These are phyloP conservation scores for Nannochloris sp. DNA, from an alignment of 139 green algal genomes.

Conservation along the genomic window DNA sequence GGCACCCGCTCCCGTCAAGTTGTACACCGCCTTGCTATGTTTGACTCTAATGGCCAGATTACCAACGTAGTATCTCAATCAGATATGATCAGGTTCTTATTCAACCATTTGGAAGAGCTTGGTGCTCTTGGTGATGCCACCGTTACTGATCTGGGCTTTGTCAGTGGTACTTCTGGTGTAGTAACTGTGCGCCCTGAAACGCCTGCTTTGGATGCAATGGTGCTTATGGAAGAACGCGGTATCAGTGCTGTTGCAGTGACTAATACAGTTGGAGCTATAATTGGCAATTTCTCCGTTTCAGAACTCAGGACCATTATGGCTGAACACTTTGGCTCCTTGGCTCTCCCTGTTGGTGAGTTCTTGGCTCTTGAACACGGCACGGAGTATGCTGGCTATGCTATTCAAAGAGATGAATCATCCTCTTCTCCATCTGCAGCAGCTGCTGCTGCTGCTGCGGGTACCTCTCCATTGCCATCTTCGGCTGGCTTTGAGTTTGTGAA, in stretches of 20 bases:
- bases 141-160: slow-evolving; percentile 44
- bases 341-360: slow-evolving; percentile 78
- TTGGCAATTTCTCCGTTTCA: slow-evolving; percentile 52
- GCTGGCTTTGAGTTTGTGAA: slow-evolving; percentile 31
- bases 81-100: slow-evolving; percentile 47
- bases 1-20: slow-evolving; percentile 18
- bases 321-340: slow-evolving; percentile 59
- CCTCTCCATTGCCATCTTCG: slow-evolving; percentile 3
- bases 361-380: slow-evolving; percentile 68
- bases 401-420: slow-evolving; percentile 16
- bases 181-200: slow-evolving; percentile 45
- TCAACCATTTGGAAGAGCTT: slow-evolving; percentile 25
- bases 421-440: not conserved
- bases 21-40: slow-evolving; percentile 43
- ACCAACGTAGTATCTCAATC: slow-evolving; percentile 37
- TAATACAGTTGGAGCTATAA: slow-evolving; percentile 34
- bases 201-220: slow-evolving; percentile 53
- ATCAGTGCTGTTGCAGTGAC: slow-evolving; percentile 46
- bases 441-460: not conserved
- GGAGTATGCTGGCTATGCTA: slow-evolving; percentile 33
- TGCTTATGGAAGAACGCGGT: slow-evolving; percentile 28
- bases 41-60: slow-evolving; percentile 20
- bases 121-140: slow-evolving; percentile 28
- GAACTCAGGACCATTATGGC: slow-evolving; percentile 51
- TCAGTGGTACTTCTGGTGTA: slow-evolving; percentile 6